Percentiles rank a stretch among this genome's conserved stretches.
These are phyloP conservation scores for Rhodotorula sp. DNA, from an alignment of 1,284 basidiomycete species.

Conservation along the genomic window DNA sequence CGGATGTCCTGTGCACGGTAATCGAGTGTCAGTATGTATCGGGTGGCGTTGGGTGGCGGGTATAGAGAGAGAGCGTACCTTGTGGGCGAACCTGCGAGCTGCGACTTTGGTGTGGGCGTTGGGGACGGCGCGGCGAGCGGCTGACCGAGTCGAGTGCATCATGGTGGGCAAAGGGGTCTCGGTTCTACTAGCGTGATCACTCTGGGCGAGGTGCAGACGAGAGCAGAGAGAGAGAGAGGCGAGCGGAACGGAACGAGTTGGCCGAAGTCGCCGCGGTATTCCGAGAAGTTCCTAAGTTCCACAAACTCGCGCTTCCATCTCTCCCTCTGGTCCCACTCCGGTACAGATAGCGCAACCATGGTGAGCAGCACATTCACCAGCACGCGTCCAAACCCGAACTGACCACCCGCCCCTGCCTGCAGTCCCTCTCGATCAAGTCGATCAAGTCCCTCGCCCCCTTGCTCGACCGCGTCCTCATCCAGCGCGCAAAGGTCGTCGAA, in stretches of 20 bases:
- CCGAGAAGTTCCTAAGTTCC: background rate
- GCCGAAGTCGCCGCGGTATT: background rate
- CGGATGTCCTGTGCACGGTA: conserved; percentile 77
- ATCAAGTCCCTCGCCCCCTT: conserved; percentile 90
- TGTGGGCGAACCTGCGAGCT: conserved; percentile 32
- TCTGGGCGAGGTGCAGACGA: background rate
- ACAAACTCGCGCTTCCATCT: background rate
- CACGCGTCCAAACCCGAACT: no score
- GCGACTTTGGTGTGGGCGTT: conserved; percentile 19
- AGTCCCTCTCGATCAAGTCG: conserved; percentile 77
- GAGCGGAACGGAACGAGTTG: background rate
- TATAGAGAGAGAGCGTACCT: conserved; percentile 1
- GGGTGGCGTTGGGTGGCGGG: background rate
- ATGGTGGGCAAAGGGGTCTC: background rate
- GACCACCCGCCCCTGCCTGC: conserved; percentile 15
- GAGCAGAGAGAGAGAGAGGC: background rate
- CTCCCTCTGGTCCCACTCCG: no score
- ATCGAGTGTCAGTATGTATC: background rate
- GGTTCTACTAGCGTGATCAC: background rate
- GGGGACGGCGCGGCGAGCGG: conserved; percentile 16
- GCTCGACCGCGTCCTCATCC: conserved; percentile 93
- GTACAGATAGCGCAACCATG: background rate
- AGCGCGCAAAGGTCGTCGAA: conserved; percentile 83
- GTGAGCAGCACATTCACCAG: background rate
- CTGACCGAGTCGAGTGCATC: conserved; percentile 12